Base-by-base conservation (phyloP, 768 basidiomycete genomes). In the Trametes meyenii region DNA sequence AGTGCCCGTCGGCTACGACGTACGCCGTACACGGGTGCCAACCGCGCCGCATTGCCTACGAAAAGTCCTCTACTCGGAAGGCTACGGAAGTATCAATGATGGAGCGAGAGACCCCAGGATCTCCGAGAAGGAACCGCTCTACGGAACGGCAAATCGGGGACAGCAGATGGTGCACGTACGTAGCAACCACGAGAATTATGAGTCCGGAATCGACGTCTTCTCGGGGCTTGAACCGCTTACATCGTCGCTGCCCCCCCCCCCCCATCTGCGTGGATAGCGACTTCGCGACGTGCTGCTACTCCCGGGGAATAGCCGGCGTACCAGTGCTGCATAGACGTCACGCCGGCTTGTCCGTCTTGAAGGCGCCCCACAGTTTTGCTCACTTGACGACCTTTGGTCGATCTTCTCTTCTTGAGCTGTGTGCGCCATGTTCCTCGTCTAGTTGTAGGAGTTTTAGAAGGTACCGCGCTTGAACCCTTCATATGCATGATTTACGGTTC, bases 301-400 rank as follows among this genome's bases (percentile, higher is more conserved):
- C 12, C 44, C 35, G 52, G 58, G n/a, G 42, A 45, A 60, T 60
- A 45, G 52, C 58, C 58, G 58, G 50, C 17, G 38, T 19, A 40
- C 16, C 14, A 21, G 16, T 29, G 6, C 19, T 24, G 35, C 48
- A 26, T 10, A 26, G 49, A 43, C 54, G 50, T 54, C 45, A 29
- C 56, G 55, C 60, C 54, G 54, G 46, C 33, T 50, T 14, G 42
- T 61, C 60, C 38, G 60, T 42, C 42, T 39, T 39, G 38, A 29
- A 55, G 35, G 13, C 35, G 48, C 59, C 51, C 59, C 52, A 48
- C 45, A 5, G 3, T 17, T n/a, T 13, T 19, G 38, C 52, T 61
- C 49, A 51, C 48, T 50, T 56, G 60, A 51, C 48, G 23, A 50
- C 10, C 39, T 17, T 17, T 4, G 5, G n/a, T 16, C 17, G 12